Base-by-base conservation (phyloP, 495 filamentous ascomycete genomes). In the Penicillium maclennaniae region DNA sequence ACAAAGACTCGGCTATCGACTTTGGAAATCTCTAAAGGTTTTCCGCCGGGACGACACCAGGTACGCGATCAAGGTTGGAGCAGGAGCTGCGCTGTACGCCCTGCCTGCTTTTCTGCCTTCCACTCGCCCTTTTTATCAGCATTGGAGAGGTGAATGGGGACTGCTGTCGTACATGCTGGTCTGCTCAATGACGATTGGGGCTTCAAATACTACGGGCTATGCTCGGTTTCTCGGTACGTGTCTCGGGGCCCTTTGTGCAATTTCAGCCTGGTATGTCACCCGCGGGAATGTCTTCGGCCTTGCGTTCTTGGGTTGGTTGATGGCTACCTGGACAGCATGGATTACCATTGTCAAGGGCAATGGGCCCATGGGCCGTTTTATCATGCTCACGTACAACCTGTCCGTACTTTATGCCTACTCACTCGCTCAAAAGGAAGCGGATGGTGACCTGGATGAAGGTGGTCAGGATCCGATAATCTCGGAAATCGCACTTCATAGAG, bases 131-230 rank as follows among this genome's bases (percentile, higher is more conserved):
- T 76, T 86, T 41, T 98, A 96, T 62, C 77, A 81, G 19, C 87
- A 87, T 57, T 98, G 92, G 91, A 77, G 92, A 59, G 93, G 92
- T 1, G 93, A 98, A 78, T 98, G 93, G 93, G 93, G 92, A 12
- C 75, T 97, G 1, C 67, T 97, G 36, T 96, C 92, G 0, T 98
- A 96, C 72, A 98, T 98, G 93, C 80, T 97, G 48, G 93, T 98
- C 16, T 96, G 92, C 67, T 88, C 88, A 6, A 97, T 97, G 92
- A 97, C 92, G 0, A 90, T 96, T 38, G 93, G 93, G 9, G 88
- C 92, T 17, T 88, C 90, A 14, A 98, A 97, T 60, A 95, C 91
- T 17, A 95, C 92, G 6, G 91, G 90, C 4, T 83, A 79, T 70
- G 79, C 89, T 48, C 85, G 93, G 53, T 93, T 97, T 59, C 70